phyloP scores from a whole-genome alignment of 257 asterid species.

The Petrea volubilis region DNA sequence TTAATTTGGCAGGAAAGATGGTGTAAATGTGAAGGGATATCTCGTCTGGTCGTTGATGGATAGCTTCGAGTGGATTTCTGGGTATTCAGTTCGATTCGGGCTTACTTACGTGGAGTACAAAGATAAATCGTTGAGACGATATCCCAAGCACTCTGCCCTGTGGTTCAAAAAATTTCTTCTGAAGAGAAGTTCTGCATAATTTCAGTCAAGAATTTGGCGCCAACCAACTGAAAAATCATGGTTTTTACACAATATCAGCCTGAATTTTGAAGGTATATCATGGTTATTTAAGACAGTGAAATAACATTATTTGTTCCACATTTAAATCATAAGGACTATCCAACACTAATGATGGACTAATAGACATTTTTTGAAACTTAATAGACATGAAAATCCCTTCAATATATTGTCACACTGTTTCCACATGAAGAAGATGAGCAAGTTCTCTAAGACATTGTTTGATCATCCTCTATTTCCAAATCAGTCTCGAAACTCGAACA shows the following conservation, averaged over 20 bases:
- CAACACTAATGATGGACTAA: too few species aligned
- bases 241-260: too few species aligned
- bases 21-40: slow-evolving; percentile 47
- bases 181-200: slow-evolving; percentile 2
- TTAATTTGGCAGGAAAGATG: slow-evolving; percentile 37
- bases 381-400: too few species aligned
- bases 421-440: neutral
- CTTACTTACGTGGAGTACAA: slow-evolving; percentile 44
- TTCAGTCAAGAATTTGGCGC: slow-evolving; percentile 9
- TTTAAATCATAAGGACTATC: too few species aligned
- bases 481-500: neutral
- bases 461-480: neutral
- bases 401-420: too few species aligned
- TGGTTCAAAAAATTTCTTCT: slow-evolving; percentile 41
- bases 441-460: neutral
- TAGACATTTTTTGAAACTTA: too few species aligned
- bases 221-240: too few species aligned
- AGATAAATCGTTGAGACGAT: slow-evolving; percentile 31
- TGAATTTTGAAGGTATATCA: too few species aligned
- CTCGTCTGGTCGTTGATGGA: slow-evolving; percentile 61
- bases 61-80: slow-evolving; percentile 53
- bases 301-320: too few species aligned
- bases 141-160: slow-evolving; percentile 45
- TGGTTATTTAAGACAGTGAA: too few species aligned
- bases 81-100: slow-evolving; percentile 50